These are phyloP conservation scores for Macrolepiota fuliginosa DNA, from an alignment of 768 basidiomycete species.

Conservation along the genomic window DNA sequence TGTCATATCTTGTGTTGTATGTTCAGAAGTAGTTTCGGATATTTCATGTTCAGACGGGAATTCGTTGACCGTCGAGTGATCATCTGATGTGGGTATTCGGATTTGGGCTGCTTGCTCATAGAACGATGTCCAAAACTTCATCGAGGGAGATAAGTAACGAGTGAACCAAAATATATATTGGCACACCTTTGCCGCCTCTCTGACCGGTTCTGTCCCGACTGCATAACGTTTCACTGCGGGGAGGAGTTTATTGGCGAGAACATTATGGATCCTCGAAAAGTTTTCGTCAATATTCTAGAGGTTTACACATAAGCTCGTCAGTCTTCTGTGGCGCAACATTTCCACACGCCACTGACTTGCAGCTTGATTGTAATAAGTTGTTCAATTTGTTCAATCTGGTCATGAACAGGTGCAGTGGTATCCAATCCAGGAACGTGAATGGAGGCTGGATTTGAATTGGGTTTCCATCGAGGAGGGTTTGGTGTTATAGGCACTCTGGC, in stretches of 20 bases:
- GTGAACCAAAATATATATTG: not conserved
- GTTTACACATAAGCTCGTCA: not conserved
- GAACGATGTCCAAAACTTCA: conserved; percentile 94
- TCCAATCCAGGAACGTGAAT: conserved; percentile 76
- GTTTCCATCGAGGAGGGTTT: conserved; percentile 68
- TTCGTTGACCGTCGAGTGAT: conserved; percentile 58
- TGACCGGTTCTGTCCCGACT: conserved; percentile 80
- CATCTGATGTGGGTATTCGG: conserved; percentile 72
- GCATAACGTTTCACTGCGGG: conserved; percentile 91
- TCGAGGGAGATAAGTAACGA: not conserved
- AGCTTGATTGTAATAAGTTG: conserved; percentile 91
- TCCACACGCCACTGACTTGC: conserved; percentile 49
- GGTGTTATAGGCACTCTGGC: conserved; percentile 41
- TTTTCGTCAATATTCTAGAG: conserved; percentile 87
- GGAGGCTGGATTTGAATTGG: conserved; percentile 56
- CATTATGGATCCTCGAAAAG: conserved; percentile 85
- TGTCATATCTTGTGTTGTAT: conserved; percentile 12
- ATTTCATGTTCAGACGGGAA: conserved; percentile 40
- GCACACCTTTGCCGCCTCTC: conserved; percentile 86
- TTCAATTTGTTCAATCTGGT: conserved; percentile 94
- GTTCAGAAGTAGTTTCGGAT: conserved; percentile 18
- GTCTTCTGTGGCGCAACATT: not conserved
- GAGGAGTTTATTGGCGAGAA: conserved; percentile 75
- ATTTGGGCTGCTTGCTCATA: conserved; percentile 93
- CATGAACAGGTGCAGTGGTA: conserved; percentile 60